These are phyloP conservation scores for Priceomyces haplophilus DNA, from an alignment of 805 yeast species.

Conservation along the genomic window DNA sequence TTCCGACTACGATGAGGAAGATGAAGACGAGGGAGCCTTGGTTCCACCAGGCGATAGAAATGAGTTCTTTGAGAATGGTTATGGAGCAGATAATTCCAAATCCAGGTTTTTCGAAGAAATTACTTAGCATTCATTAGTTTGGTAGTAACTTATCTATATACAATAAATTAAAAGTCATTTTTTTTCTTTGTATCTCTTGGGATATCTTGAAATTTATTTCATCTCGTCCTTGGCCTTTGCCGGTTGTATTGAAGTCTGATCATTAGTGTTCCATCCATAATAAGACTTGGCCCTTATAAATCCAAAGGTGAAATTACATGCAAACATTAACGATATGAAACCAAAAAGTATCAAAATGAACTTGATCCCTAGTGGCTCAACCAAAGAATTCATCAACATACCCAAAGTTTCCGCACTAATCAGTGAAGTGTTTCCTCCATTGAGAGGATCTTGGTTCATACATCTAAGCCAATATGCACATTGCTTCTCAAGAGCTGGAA, in stretches of 20 bases:
- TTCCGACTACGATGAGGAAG: no score
- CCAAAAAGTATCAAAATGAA: slow-evolving; percentile 46
- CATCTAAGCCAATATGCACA: slow-evolving; percentile 67
- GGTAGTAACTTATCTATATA: neutral
- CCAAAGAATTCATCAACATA: slow-evolving; percentile 54
- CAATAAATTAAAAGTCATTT: neutral
- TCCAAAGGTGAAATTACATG: slow-evolving; percentile 64
- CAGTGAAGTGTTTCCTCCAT: slow-evolving; percentile 48
- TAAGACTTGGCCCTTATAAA: slow-evolving; percentile 56
- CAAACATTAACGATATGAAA: slow-evolving; percentile 47
- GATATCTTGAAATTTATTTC: neutral
- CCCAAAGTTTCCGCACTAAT: slow-evolving; percentile 65
- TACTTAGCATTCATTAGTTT: slow-evolving; percentile 2
- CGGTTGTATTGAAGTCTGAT: neutral
- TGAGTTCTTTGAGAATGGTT: slow-evolving; percentile 8
- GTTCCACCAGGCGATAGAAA: slow-evolving; percentile 9
- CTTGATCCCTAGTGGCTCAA: slow-evolving; percentile 67
- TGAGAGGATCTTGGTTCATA: slow-evolving; percentile 55
- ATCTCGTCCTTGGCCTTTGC: neutral
- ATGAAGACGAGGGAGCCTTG: slow-evolving; percentile 13
- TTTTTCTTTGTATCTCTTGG: no score
- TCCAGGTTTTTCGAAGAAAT: slow-evolving; percentile 22
- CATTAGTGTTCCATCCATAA: slow-evolving; percentile 27
- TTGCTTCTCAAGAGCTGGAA: slow-evolving; percentile 54
- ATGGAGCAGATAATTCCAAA: slow-evolving; percentile 16